phyloP scores from a whole-genome alignment of 2,329 filamentous ascomycete genomes.

The Phaeomoniella chlamydospora region DNA sequence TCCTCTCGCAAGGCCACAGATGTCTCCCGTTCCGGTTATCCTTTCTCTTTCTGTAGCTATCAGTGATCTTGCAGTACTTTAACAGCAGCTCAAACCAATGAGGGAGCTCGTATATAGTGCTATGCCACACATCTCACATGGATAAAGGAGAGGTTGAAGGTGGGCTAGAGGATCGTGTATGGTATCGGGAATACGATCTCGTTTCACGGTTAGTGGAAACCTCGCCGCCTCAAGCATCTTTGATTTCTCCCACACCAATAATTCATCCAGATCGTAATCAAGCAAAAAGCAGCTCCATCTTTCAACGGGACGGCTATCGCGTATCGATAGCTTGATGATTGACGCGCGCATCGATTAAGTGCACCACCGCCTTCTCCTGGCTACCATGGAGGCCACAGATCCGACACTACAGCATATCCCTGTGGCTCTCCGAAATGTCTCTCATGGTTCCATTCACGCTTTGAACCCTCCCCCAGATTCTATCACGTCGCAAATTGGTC shows the following conservation, averaged over 20 bases:
- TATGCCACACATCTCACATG: too few relatives aligned
- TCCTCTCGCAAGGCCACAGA: too few relatives aligned
- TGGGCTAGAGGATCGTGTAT: too few relatives aligned
- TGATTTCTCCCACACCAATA: background rate
- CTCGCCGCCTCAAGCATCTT: background rate
- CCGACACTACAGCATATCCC: conserved; percentile 8
- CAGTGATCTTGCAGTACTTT: too few relatives aligned
- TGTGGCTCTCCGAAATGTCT: conserved; percentile 8
- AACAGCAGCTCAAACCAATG: too few relatives aligned
- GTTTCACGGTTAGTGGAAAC: too few relatives aligned
- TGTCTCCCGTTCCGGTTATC: too few relatives aligned
- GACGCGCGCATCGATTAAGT: conserved; percentile 14
- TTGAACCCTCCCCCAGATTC: conserved; percentile 9
- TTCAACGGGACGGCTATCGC: background rate
- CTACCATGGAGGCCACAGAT: conserved; percentile 2
- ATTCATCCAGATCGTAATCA: background rate
- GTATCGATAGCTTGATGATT: too few relatives aligned
- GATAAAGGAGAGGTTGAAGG: too few relatives aligned
- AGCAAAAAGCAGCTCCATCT: background rate
- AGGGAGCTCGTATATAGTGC: too few relatives aligned
- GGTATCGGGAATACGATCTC: too few relatives aligned
- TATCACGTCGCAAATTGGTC: conserved; percentile 11
- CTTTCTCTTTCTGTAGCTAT: too few relatives aligned
- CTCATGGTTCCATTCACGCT: conserved; percentile 9
- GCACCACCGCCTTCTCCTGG: conserved; percentile 10